These are phyloP conservation scores for Xanthoceras sorbifolium DNA, from an alignment of 345 rosid species.

Conservation along the genomic window DNA sequence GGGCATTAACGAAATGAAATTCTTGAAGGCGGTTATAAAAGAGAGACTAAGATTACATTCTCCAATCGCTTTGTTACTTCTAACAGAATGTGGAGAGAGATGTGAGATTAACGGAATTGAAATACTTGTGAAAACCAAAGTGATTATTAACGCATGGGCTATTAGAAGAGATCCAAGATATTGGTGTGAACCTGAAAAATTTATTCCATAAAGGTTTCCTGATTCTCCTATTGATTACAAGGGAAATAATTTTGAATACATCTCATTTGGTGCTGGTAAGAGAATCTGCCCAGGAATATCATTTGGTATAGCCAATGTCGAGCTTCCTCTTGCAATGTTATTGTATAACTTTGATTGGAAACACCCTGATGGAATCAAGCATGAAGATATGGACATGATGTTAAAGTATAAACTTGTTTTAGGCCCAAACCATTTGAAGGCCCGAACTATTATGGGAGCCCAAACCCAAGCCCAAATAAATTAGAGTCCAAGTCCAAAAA, in stretches of 20 bases:
- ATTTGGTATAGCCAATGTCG: slow-evolving; percentile 21
- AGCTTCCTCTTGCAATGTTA: slow-evolving; percentile 29
- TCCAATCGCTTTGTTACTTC: slow-evolving; percentile 26
- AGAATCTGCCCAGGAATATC: slow-evolving; percentile 36
- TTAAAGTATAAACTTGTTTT: too few relatives aligned
- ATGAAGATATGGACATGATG: slow-evolving; percentile 40
- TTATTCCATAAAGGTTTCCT: slow-evolving; percentile 32
- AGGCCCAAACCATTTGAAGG: too few relatives aligned
- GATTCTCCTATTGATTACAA: slow-evolving; percentile 20
- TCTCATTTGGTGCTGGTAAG: slow-evolving; percentile 37
- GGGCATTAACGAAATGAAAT: slow-evolving; percentile 17
- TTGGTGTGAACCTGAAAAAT: slow-evolving; percentile 38
- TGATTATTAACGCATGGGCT: slow-evolving; percentile 39
- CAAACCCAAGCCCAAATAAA: too few relatives aligned
- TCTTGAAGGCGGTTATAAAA: slow-evolving; percentile 25
- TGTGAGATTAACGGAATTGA: slow-evolving; percentile 28
- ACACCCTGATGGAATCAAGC: slow-evolving; percentile 29
- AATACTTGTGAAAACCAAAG: slow-evolving; percentile 27
- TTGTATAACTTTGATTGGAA: slow-evolving; percentile 52
- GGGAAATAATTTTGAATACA: slow-evolving; percentile 20
- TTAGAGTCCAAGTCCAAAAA: too few relatives aligned
- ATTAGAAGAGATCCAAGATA: slow-evolving; percentile 36
- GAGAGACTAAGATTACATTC: slow-evolving; percentile 35
- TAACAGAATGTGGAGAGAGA: slow-evolving; percentile 20
- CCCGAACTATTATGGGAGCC: too few relatives aligned